Evolutionary conservation across 2,329 filamentous ascomycete genomes (phyloP).

Genomic region (Pezicula neosporulosa): DNA sequence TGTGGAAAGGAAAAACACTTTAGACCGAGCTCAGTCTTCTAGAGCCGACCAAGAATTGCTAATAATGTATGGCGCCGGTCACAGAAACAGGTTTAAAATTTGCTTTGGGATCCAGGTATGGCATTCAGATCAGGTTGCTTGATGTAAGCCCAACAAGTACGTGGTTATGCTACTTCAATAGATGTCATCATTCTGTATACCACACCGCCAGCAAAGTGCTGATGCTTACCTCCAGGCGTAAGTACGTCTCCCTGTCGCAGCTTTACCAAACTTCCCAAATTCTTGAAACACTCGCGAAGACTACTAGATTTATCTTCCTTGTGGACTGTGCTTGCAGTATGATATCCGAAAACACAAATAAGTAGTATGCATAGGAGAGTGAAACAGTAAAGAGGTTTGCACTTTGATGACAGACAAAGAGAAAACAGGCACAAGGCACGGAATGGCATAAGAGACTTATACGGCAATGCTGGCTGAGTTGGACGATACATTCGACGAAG

Average conservation of each 20-base stretch:
- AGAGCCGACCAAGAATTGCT: not conserved
- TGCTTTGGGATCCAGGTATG: not conserved
- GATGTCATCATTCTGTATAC: slow-evolving; percentile 9
- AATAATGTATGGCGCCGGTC: not conserved
- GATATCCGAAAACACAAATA: not conserved
- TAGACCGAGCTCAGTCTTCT: not conserved
- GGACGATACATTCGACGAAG: not conserved
- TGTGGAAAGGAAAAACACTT: not conserved
- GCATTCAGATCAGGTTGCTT: not conserved
- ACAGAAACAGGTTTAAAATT: not conserved
- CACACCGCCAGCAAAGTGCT: slow-evolving; percentile 13
- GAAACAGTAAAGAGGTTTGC: not conserved
- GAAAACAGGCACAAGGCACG: not conserved
- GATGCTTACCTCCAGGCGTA: slow-evolving; percentile 12
- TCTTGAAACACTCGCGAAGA: slow-evolving; percentile 7
- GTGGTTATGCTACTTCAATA: not conserved
- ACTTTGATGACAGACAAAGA: not conserved
- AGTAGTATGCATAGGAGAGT: not conserved
- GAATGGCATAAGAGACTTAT: not conserved
- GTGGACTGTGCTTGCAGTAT: not conserved
- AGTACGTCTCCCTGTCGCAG: slow-evolving; percentile 2
- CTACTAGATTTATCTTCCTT: not conserved
- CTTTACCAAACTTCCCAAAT: slow-evolving; percentile 9
- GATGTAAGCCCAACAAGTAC: not conserved
- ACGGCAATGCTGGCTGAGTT: not conserved